Percentiles rank a stretch among this genome's conserved stretches.
These are phyloP conservation scores for Podospora sp. DNA, from an alignment of 495 filamentous ascomycete species.

Conservation along the genomic window DNA sequence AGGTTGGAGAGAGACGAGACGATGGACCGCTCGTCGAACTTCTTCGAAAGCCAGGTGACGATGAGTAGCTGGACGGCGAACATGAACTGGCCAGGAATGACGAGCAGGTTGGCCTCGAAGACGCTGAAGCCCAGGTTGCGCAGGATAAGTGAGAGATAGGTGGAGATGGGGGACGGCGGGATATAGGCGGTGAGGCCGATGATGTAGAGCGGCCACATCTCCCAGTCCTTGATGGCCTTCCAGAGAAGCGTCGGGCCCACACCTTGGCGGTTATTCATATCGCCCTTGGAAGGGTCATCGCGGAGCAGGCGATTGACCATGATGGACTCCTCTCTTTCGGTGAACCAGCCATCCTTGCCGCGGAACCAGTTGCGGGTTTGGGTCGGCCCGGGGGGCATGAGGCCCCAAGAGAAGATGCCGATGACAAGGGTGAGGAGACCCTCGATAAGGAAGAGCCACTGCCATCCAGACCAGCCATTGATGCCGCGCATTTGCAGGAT, in stretches of 20 bases:
- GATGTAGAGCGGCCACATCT: constrained; percentile 63
- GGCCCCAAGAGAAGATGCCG: constrained; percentile 54
- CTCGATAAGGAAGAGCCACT: constrained; percentile 58
- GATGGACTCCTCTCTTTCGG: constrained; percentile 59
- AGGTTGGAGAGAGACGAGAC: constrained; percentile 54
- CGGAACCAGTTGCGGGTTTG: constrained; percentile 60
- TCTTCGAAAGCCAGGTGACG: constrained; percentile 58
- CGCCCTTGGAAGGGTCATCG: constrained; percentile 65
- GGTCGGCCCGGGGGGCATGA: constrained; percentile 54
- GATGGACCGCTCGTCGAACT: constrained; percentile 55
- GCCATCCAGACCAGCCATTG: constrained; percentile 53
- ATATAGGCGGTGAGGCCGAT: constrained; percentile 56
- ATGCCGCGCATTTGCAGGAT: constrained; percentile 56
- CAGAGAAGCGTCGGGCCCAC: constrained; percentile 51
- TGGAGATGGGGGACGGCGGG: constrained; percentile 48
- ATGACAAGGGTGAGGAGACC: constrained; percentile 56
- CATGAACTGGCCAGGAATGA: constrained; percentile 53
- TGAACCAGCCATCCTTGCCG: constrained; percentile 62
- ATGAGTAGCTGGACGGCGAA: constrained; percentile 48
- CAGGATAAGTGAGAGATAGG: constrained; percentile 55
- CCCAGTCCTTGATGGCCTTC: constrained; percentile 54
- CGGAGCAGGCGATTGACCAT: constrained; percentile 64
- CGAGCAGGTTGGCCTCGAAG: constrained; percentile 58
- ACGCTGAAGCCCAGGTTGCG: constrained; percentile 54
- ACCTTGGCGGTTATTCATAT: constrained; percentile 63